Percentiles rank a stretch among this genome's conserved stretches.
These are phyloP conservation scores for Selaginella moellendorffii DNA, from an alignment of 75 land plant genomes.

Conservation along the genomic window DNA sequence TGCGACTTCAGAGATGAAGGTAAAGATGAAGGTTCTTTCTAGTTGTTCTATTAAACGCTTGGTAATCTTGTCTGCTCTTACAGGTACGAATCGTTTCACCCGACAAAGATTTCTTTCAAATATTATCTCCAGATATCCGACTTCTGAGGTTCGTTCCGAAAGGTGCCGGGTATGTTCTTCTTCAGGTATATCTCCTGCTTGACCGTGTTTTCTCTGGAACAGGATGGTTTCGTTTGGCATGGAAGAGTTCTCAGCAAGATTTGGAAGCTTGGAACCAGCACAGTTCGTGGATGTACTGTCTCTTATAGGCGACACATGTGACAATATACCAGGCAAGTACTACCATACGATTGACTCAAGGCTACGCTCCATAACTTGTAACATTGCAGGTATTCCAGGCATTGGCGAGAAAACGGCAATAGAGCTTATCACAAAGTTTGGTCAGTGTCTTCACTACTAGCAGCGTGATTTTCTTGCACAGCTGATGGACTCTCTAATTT, in stretches of 20 bases:
- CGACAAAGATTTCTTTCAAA: slow-evolving; percentile 91
- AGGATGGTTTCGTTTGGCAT: slow-evolving; percentile 80
- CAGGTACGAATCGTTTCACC: slow-evolving; percentile 86
- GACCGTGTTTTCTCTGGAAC: too few relatives aligned
- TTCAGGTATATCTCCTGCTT: too few relatives aligned
- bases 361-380: background rate
- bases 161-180: slow-evolving; percentile 45
- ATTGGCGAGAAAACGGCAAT: slow-evolving; percentile 64
- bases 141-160: slow-evolving; percentile 59
- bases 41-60: background rate
- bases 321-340: slow-evolving; percentile 86
- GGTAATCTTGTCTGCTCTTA: background rate
- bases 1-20: slow-evolving; percentile 58
- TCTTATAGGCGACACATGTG: slow-evolving; percentile 59
- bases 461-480: background rate
- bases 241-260: slow-evolving; percentile 65
- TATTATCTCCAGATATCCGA: slow-evolving; percentile 69
- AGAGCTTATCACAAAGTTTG: slow-evolving; percentile 54
- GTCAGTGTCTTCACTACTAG: slow-evolving; percentile 15
- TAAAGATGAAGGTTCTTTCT: slow-evolving; percentile 7
- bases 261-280: slow-evolving; percentile 43
- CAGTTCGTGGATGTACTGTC: slow-evolving; percentile 73
- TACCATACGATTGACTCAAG: background rate
- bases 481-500: background rate
- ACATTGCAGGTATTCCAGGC: slow-evolving; percentile 59